Evolutionary conservation across 176 grass and related monocot genomes (phyloP), one percentile per base, ranked within the genome.

Genomic region (Ananas comosus): DNA sequence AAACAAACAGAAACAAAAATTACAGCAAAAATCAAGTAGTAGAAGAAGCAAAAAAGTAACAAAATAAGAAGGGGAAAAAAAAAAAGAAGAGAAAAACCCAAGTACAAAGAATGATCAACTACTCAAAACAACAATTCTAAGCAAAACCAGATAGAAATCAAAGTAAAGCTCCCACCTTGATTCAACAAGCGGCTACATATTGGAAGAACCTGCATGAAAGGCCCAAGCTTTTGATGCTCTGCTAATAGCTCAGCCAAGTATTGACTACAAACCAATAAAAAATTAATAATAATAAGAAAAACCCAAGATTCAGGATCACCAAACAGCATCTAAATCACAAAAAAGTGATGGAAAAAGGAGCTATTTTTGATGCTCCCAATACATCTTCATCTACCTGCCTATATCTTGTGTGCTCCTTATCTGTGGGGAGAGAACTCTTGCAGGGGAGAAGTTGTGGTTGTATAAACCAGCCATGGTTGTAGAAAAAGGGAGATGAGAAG

Each of bases 151-250:
- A 11, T 19, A 22, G 14, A 19, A 61, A 61, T 18, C 56, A 16
- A 61, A 17, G 33, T 3, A 73, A 87, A 78, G 74, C 72, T 76
- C 73, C 76, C 74, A 91, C 94, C 94, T 93, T 93, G 94, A 64
- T 84, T 88, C 78, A 99, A 33, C 54, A 99, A 67, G 67, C 88
- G 91, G 72, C 82, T 86, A 86, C 94, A 99, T 85, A 93, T 84
- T 24, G 94, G 94, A 82, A 99, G 72, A 67, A 99, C 82, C 87
- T 93, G 94, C 89, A 90, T 87, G 86, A 99, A 99, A 50, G 94
- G 94, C 7, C 86, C 94, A 50, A 99, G 84, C 75, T 99, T 93
- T 78, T 99, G 89, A 78, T 93, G 87, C 70, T 99, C 94, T 12
- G 84, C 87, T 54, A 99, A 85, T 61, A 99, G 71, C 84, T 99